Percentiles rank a stretch among this genome's conserved stretches.
Conservation (phyloP, 2,329 filamentous ascomycete species). For the Magnaporthiopsis rhizophila region DNA sequence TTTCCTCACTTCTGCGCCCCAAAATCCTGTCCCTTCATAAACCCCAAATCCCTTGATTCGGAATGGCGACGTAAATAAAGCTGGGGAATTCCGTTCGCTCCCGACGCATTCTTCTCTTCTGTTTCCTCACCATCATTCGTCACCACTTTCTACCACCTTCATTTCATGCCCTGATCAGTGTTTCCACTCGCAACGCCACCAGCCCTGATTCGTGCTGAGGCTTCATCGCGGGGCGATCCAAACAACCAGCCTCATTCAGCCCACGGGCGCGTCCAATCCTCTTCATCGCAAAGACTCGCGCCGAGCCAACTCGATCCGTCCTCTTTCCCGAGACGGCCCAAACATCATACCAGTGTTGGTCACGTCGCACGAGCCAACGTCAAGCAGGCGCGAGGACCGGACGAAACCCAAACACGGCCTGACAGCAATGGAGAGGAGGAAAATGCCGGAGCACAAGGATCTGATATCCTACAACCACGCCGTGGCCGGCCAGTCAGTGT, state of each 20-base stretch:
- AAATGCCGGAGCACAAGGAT: constrained; percentile 49
- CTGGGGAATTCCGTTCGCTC: background rate
- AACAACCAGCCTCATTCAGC: background rate
- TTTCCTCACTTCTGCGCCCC: background rate
- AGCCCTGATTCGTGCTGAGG: background rate
- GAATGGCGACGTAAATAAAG: background rate
- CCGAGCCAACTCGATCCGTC: background rate
- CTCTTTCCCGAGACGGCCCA: background rate
- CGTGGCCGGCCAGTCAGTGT: constrained; percentile 78
- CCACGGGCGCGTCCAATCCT: background rate
- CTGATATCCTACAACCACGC: constrained; percentile 65
- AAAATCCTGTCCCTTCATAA: background rate
- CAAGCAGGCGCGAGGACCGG: background rate
- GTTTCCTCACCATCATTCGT: too few species aligned
- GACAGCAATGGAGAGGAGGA: constrained; percentile 20
- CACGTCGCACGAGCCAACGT: background rate
- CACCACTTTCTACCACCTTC: background rate
- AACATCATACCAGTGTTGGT: background rate
- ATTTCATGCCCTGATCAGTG: background rate
- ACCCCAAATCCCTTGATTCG: background rate
- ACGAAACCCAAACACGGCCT: background rate
- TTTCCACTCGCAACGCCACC: background rate
- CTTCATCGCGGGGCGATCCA: background rate
- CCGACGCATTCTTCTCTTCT: too few species aligned
- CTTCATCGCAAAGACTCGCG: background rate